Evolutionary conservation across 805 yeast genomes (phyloP).

Genomic region (Ogataea zsoltii): DNA sequence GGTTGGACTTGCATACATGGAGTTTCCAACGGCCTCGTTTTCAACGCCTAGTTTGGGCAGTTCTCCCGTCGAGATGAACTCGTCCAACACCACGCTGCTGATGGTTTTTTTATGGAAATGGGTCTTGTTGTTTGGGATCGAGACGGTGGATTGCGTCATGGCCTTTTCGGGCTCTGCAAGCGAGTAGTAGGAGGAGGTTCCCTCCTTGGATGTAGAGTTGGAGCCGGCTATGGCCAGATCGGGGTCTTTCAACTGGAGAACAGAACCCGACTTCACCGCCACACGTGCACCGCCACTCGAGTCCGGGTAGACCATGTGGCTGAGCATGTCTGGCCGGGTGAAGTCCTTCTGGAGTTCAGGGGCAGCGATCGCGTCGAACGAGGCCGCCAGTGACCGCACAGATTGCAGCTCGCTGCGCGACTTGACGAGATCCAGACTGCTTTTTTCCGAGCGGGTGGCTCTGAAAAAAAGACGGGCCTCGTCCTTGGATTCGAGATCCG

Average conservation of each 20-base stretch:
- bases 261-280: not conserved
- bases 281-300: too few species aligned
- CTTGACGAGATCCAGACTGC: constrained; percentile 2
- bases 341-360: constrained; percentile 3
- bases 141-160: constrained; percentile 8
- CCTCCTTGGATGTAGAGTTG: not conserved
- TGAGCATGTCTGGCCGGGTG: not conserved
- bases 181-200: constrained; percentile 11
- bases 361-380: constrained; percentile 5
- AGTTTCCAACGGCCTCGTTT: constrained; percentile 13
- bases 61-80: constrained; percentile 26
- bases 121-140: constrained; percentile 15
- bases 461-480: constrained; percentile 8
- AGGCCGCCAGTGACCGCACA: not conserved
- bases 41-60: constrained; percentile 5
- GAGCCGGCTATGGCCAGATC: not conserved
- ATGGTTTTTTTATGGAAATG: constrained; percentile 27
- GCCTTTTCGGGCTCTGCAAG: constrained; percentile 26
- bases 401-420: constrained; percentile 1
- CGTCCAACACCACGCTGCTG: constrained; percentile 29
- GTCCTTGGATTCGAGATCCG: constrained; percentile 12
- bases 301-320: not conserved
- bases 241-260: constrained; percentile 4
- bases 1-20: constrained; percentile 23
- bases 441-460: constrained; percentile 1